Percentiles rank a stretch among this genome's conserved stretches.
These are phyloP conservation scores for Entomortierella parvispora DNA, from an alignment of 192 early-diverging fungal species.

Conservation along the genomic window DNA sequence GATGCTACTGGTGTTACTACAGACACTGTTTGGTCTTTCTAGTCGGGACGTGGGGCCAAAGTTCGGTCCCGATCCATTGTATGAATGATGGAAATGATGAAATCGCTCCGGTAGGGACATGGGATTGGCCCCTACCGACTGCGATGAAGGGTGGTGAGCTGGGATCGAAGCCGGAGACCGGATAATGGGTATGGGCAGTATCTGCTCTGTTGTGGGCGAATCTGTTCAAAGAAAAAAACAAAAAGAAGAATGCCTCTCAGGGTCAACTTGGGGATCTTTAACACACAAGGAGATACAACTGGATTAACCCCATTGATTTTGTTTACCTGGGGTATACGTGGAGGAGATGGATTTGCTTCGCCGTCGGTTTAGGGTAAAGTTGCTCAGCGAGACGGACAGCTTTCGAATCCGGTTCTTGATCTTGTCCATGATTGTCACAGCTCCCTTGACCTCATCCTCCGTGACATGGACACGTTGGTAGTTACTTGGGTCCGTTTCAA, in stretches of 20 bases:
- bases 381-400: conserved; percentile 54
- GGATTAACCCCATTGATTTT: too few species aligned
- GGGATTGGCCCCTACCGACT: neutral
- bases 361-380: conserved; percentile 42
- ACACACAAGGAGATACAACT: too few species aligned
- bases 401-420: conserved; percentile 57
- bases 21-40: conserved; percentile 44
- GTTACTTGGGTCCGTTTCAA: conserved; percentile 78
- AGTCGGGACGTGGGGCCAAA: conserved; percentile 11
- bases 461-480: conserved; percentile 79
- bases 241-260: neutral
- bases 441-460: conserved; percentile 81
- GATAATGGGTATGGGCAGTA: conserved; percentile 32
- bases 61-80: conserved; percentile 12
- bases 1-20: conserved; percentile 42
- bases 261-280: neutral
- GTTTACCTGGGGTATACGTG: conserved; percentile 28
- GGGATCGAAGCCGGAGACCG: conserved; percentile 13
- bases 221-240: conserved; percentile 1
- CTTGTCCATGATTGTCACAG: conserved; percentile 72
- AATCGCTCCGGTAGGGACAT: conserved; percentile 39
- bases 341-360: conserved; percentile 51
- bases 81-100: conserved; percentile 23
- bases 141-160: conserved; percentile 9
- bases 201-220: conserved; percentile 32